Conservation (phyloP, 2,329 filamentous ascomycete species). For the Colletotrichum melonis region DNA sequence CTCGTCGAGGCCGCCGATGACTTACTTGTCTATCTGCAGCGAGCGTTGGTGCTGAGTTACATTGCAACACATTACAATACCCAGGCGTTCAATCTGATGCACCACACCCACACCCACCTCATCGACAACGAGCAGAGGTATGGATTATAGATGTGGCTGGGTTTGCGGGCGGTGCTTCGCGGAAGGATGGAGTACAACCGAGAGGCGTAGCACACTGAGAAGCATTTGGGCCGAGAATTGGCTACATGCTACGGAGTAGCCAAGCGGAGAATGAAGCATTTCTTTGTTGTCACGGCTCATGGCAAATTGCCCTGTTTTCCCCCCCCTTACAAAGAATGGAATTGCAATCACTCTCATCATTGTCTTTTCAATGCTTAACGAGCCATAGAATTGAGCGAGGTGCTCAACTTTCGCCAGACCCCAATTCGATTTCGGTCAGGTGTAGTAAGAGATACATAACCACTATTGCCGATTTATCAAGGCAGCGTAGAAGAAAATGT, state of each 20-base stretch:
- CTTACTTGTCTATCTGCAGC: neutral
- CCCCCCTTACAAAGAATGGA: neutral
- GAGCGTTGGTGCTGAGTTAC: neutral
- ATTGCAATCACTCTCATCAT: neutral
- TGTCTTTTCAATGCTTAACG: neutral
- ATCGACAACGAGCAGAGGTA: neutral
- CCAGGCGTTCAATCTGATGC: neutral
- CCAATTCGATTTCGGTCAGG: neutral
- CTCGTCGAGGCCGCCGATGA: constrained; percentile 3
- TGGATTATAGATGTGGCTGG: neutral
- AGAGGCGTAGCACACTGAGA: neutral
- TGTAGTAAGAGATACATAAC: no score
- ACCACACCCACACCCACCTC: neutral
- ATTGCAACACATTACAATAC: neutral
- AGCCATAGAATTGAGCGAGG: neutral
- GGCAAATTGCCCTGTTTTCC: neutral
- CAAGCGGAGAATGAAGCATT: neutral
- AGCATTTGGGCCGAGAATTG: neutral
- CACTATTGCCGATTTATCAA: no score
- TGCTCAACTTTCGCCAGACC: neutral
- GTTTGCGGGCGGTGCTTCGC: neutral
- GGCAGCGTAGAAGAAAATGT: no score
- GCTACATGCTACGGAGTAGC: neutral
- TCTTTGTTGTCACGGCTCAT: neutral
- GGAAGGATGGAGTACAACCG: neutral